Percentiles rank a stretch among this genome's conserved stretches.
Evolutionary conservation across 2,329 filamentous ascomycete genomes (phyloP).

Genomic region (Talaromyces sp.): DNA sequence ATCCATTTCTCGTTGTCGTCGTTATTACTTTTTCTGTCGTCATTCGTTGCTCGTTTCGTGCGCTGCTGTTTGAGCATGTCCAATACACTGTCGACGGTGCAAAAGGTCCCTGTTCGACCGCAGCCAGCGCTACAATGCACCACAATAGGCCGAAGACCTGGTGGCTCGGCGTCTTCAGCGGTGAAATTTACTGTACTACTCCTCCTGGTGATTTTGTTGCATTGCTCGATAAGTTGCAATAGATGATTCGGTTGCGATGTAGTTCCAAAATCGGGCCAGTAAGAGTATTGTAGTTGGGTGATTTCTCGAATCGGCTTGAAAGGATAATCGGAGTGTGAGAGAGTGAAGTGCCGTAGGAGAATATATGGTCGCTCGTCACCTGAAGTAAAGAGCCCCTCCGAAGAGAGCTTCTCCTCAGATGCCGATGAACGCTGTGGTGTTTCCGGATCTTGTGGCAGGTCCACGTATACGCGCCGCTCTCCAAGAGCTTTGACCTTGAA

Average conservation of each 20-base stretch:
- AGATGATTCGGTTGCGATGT: conserved; percentile 85
- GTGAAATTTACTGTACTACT: conserved; percentile 25
- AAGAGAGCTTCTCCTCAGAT: conserved; percentile 27
- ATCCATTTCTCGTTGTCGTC: conserved; percentile 53
- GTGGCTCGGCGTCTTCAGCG: conserved; percentile 55
- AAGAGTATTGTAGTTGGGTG: conserved; percentile 88
- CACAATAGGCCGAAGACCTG: conserved; percentile 65
- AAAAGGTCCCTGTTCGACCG: conserved; percentile 92
- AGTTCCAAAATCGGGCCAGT: conserved; percentile 97
- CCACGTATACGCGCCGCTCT: conserved; percentile 76
- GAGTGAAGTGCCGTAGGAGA: conserved; percentile 78
- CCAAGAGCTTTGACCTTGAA: conserved; percentile 73
- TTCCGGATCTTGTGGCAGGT: conserved; percentile 45
- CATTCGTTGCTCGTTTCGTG: conserved; percentile 20
- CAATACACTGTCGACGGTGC: conserved; percentile 91
- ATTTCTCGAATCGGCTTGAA: conserved; percentile 87
- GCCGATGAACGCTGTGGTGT: conserved; percentile 33
- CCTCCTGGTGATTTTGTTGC: conserved; percentile 61
- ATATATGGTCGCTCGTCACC: conserved; percentile 67
- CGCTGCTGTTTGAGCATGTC: conserved; percentile 93
- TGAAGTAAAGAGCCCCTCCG: conserved; percentile 28
- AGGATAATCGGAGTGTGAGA: conserved; percentile 71
- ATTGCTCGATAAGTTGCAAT: conserved; percentile 82
- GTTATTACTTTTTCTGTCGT: conserved; percentile 19
- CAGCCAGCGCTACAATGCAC: conserved; percentile 97